Evolutionary conservation across 2,329 filamentous ascomycete species (phyloP), one percentile per base, ranked within the genome.

Genomic region (Alternaria incomplexa): DNA sequence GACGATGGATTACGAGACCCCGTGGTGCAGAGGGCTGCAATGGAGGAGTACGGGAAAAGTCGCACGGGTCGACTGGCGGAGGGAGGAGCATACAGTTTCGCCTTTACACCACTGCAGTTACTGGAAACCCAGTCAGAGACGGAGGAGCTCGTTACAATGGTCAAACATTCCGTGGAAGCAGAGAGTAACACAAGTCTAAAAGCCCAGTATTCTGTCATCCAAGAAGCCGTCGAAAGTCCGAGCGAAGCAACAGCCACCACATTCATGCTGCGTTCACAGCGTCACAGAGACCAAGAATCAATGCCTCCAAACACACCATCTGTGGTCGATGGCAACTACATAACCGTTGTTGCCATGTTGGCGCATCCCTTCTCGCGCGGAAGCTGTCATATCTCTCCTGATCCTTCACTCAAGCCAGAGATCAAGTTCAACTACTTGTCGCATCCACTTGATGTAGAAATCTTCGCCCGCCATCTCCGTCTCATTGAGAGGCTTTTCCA

Each of bases 381-480:
- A 6, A 77, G 56, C 15, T 71, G 79, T 1, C 82, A 83, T 48
- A 78, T 84, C 26, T 62, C 65, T 0, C 79, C 79, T 3, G 69
- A 80, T 45, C 69, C 76, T 0, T 66, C 67, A 0, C 72, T 62
- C 2, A 65, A 75, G 9, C 81, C 81, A 0, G 45, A 65, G 1
- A 81, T 85, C 52, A 80, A 83, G 60, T 77, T 79, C 1, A 76
- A 76, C n/a, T 83, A 82, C 40, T 73, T 85, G 12, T 76, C 79
- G 11, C 80, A 85, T 58, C 81, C 83, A 0, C 68, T 82, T 4
- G 83, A 85, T 59, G 62, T 80, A 4, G 78, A 83, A 32, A 65
- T 84, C 7, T 67, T 81, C 0, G 78, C 81, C 2, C 75, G 77
- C 9, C 78, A 80, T 46, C 65, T 78, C 10, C 73, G 73, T 15